These are phyloP conservation scores for Cladobotryum protrusum DNA, from an alignment of 2,329 filamentous ascomycete genomes.

Conservation along the genomic window DNA sequence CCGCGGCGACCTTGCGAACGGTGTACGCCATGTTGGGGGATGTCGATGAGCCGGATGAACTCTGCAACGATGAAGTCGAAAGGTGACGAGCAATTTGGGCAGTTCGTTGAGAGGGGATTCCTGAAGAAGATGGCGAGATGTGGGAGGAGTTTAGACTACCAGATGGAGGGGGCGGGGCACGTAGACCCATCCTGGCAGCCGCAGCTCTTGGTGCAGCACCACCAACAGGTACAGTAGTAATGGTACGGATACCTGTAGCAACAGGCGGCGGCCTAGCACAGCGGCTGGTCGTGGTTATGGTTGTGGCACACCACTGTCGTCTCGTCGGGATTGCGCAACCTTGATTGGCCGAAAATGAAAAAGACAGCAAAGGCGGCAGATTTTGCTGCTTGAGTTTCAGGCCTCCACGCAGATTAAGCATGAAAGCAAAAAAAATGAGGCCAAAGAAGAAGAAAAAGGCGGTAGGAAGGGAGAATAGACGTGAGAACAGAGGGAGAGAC, in stretches of 20 bases:
- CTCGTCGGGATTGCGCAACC: slow-evolving; percentile 1
- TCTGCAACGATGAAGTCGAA: slow-evolving; percentile 21
- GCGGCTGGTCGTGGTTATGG: neutral
- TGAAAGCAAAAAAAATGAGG: neutral
- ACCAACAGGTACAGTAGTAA: neutral
- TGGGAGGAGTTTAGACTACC: slow-evolving; percentile 17
- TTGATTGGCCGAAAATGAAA: slow-evolving; percentile 10
- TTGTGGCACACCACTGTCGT: slow-evolving; percentile 1
- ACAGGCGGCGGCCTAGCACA: neutral
- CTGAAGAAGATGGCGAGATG: slow-evolving; percentile 22
- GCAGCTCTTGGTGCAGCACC: neutral
- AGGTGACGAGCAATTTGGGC: slow-evolving; percentile 52
- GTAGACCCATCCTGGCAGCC: slow-evolving; percentile 18
- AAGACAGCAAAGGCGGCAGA: slow-evolving; percentile 9
- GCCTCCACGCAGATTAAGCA: slow-evolving; percentile 1
- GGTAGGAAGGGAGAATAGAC: neutral
- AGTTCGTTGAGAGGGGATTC: slow-evolving; percentile 45
- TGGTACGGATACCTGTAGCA: neutral
- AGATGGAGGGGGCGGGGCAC: slow-evolving; percentile 35
- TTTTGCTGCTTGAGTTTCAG: slow-evolving; percentile 8
- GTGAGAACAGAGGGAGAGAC: too few relatives aligned
- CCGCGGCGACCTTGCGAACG: slow-evolving; percentile 79
- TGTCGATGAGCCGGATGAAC: slow-evolving; percentile 1
- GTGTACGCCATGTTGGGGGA: slow-evolving; percentile 55
- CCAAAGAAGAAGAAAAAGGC: neutral